Evolutionary conservation across 768 basidiomycete genomes (phyloP).

Genomic region (Solioccasus polychromus): DNA sequence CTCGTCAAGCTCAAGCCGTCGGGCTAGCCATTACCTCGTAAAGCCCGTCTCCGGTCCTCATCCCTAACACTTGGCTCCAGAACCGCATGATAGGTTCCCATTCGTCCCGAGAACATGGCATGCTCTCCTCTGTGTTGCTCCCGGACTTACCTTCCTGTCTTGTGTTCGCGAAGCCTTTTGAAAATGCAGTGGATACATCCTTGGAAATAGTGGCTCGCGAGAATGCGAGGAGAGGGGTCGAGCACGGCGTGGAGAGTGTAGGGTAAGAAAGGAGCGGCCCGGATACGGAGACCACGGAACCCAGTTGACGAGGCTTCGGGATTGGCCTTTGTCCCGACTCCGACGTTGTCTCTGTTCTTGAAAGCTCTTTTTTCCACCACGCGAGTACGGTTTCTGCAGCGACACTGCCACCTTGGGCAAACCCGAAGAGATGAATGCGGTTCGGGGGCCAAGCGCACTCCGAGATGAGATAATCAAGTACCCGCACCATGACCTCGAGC

Average conservation of each 20-base stretch:
- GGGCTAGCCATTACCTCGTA: conserved; percentile 61
- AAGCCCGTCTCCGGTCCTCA: conserved; percentile 56
- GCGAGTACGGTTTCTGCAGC: conserved; percentile 63
- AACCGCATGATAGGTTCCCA: conserved; percentile 86
- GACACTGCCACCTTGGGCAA: conserved; percentile 81
- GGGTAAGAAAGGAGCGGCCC: conserved; percentile 82
- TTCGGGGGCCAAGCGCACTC: conserved; percentile 64
- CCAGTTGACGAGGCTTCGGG: conserved; percentile 40
- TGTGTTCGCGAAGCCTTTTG: conserved; percentile 55
- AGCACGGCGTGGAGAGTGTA: conserved; percentile 47
- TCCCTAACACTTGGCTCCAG: conserved; percentile 69
- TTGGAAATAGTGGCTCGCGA: conserved; percentile 48
- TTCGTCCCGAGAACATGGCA: conserved; percentile 74
- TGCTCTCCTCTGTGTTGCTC: conserved; percentile 42
- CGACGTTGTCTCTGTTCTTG: conserved; percentile 2
- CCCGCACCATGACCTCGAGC: conserved; percentile 50
- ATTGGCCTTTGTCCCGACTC: conserved; percentile 7
- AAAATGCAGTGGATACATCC: conserved; percentile 50
- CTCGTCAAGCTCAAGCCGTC: conserved; percentile 7
- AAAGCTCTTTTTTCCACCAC: conserved; percentile 47
- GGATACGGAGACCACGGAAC: conserved; percentile 63
- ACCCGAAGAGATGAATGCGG: conserved; percentile 85
- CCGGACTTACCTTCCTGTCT: conserved; percentile 47
- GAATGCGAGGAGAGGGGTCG: conserved; percentile 62
- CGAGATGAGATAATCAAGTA: conserved; percentile 54